These are phyloP conservation scores for Macrolepiota albuminosa DNA, from an alignment of 768 basidiomycete species.

Conservation along the genomic window DNA sequence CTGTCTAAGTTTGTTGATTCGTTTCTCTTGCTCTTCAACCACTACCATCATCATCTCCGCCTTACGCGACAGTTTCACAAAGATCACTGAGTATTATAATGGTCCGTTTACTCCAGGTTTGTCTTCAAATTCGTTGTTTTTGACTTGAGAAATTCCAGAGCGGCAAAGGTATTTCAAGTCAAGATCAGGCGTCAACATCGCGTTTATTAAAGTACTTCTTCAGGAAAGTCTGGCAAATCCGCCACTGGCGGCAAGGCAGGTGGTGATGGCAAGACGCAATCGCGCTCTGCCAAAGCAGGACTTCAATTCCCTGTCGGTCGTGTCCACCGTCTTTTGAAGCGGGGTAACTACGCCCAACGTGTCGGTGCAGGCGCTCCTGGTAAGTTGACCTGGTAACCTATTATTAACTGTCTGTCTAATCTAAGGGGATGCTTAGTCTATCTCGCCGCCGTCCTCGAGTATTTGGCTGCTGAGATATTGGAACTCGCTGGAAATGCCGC, in stretches of 20 bases:
- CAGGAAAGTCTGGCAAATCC: conserved; percentile 59
- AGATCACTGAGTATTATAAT: conserved; percentile 17
- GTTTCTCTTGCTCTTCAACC: conserved; percentile 29
- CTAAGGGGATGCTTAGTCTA: conserved; percentile 50
- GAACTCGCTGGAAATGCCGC: conserved; percentile 90
- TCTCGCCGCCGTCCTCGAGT: conserved; percentile 89
- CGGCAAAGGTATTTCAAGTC: conserved; percentile 30
- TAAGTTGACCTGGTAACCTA: conserved; percentile 21
- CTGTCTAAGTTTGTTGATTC: conserved; percentile 24
- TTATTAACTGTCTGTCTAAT: not conserved
- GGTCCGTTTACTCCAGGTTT: conserved; percentile 14
- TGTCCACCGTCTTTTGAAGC: conserved; percentile 86
- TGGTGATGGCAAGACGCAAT: conserved; percentile 49
- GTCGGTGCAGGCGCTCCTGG: conserved; percentile 87
- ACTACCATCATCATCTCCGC: conserved; percentile 26
- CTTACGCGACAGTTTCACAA: conserved; percentile 17
- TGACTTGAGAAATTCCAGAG: conserved; percentile 21
- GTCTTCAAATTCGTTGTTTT: not conserved
- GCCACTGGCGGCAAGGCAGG: conserved; percentile 67
- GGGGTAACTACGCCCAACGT: conserved; percentile 82
- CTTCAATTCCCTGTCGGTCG: conserved; percentile 91
- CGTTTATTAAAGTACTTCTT: conserved; percentile 4
- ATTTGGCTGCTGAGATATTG: conserved; percentile 90
- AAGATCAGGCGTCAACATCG: not conserved
- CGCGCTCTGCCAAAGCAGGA: conserved; percentile 72